Evolutionary conservation across 2,329 filamentous ascomycete genomes (phyloP), one percentile per base, ranked within the genome.

Genomic region (Acephala macrosclerotiorum): DNA sequence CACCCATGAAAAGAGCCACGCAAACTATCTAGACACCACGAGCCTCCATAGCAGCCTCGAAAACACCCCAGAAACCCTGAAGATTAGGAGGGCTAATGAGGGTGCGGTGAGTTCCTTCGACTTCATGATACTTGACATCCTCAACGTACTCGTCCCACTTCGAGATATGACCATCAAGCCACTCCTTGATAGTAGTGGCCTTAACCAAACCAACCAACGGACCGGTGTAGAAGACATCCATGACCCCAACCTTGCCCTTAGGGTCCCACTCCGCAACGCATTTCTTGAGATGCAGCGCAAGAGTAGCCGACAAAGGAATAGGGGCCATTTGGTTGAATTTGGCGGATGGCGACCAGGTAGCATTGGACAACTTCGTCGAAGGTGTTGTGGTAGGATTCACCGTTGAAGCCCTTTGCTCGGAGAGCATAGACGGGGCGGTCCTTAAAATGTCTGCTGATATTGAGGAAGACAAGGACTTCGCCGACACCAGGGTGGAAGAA

Each of bases 241-340:
- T 77, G 1, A 38, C 16, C 0, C 64, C 61, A 0, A 83, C 77
- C 0, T 26, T 63, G 0, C 81, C 80, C 0, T 20, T n/a, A 1
- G 82, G 82, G 57, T 83, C 79, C 67, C 84, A 84, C 18, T 83
- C 76, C 0, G 70, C 61, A 2, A 77, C 79, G 51, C 81, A 78
- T 53, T 70, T 73, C 66, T 80, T 79, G 55, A 82, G 61, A 0
- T 70, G 67, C 55, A 72, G 77, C 84, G 69, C 81, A 85, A 5
- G 77, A 81, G 69, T 86, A 87, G 0, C 85, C 84, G 0, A 81
- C 81, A 0, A 87, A 71, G 0, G 81, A 81, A 67, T 87, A 87
- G 0, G 84, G 84, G 0, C 85, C 84, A 0, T 73, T 16, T 0
- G 84, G 83, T 64, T 87, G 84, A 0, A 64, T 65, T 3, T 62